Evolutionary conservation across 768 basidiomycete genomes (phyloP), one percentile per base, ranked within the genome.

Genomic region (Leucocoprinus birnbaumii): DNA sequence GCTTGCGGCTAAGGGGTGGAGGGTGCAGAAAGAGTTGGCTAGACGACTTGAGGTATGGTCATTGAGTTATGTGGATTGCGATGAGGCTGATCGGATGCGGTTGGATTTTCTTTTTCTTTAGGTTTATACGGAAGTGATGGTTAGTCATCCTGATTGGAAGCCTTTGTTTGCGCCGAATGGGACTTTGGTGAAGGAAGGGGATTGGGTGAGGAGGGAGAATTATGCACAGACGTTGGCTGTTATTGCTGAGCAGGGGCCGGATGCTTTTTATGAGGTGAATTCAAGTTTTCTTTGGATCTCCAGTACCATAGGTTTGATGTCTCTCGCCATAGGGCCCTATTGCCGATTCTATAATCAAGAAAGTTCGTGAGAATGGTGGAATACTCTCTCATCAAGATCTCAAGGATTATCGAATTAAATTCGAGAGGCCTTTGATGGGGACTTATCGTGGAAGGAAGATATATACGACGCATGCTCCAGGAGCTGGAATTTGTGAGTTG

Each of bases 381-480:
- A 84, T 97, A 53, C 69, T 98, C 63, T 82, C 86, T 3, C 75
- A 84, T 54, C 75, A 80, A 43, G 96, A 98, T 73, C 68, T 96
- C 9, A 75, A 76, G 53, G 75, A 76, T 38, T 98, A 94, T 67
- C 67, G 73, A 14, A 84, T 89, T 35, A 82, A 80, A 55, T 83
- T 91, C 9, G 72, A 80, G 43, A 86, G 73, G 44, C 93, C 97
- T 5, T 73, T 98, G 38, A 67, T 85, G 62, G 89, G 92, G 7
- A 84, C 80, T 0, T 99, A 91, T 68, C 80, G 79, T 16, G 85
- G 84, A 41, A 82, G 83, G 61, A 91, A 81, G 58, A 76, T 98
- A 37, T 97, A 92, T 69, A 94, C 93, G 0, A 79, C 88, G 0
- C 82, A 85, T 62, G 87, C 92, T 11, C 97, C 97, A 4, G 86